A percentile compares a stretch with the other conserved stretches of the same genome.
Evolutionary conservation across 2,329 filamentous ascomycete species (phyloP).

Genomic region (Magnaporthiopsis poae): DNA sequence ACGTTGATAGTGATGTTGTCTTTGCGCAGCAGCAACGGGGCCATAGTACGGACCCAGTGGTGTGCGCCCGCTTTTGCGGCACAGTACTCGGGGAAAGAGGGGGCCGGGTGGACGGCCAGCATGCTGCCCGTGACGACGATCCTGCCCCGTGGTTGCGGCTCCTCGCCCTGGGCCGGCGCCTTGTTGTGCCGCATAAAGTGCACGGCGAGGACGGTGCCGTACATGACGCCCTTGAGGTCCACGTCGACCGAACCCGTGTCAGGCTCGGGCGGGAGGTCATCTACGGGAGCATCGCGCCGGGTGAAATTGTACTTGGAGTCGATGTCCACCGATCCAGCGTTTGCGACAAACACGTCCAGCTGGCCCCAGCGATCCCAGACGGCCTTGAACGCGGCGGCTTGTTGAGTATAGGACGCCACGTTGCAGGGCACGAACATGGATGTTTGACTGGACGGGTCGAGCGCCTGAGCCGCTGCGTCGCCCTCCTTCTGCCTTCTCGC

Average conservation of each 20-base stretch:
- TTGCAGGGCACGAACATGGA: conserved; percentile 35
- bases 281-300: no score
- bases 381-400: conserved; percentile 30
- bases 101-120: no score
- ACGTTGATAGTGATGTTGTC: conserved; percentile 40
- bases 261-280: conserved; percentile 23
- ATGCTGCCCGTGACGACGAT: no score
- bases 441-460: conserved; percentile 14
- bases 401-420: conserved; percentile 35
- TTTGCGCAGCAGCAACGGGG: conserved; percentile 30
- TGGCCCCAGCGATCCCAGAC: conserved; percentile 34
- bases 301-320: conserved; percentile 20
- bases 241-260: conserved; percentile 36
- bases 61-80: conserved; percentile 28
- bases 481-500: conserved; percentile 6
- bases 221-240: conserved; percentile 41
- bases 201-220: conserved; percentile 37
- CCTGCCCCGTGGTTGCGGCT: conserved; percentile 26
- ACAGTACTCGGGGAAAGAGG: no score
- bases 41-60: conserved; percentile 29
- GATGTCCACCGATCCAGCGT: conserved; percentile 39
- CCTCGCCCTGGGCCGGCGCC: conserved; percentile 27
- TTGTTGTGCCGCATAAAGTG: conserved; percentile 45
- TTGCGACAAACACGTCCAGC: conserved; percentile 38
- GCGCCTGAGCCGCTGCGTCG: conserved; percentile 10